These are phyloP conservation scores for Pelagophyceae sp. DNA, from an alignment of 352 stramenopile genomes.

Conservation along the genomic window DNA sequence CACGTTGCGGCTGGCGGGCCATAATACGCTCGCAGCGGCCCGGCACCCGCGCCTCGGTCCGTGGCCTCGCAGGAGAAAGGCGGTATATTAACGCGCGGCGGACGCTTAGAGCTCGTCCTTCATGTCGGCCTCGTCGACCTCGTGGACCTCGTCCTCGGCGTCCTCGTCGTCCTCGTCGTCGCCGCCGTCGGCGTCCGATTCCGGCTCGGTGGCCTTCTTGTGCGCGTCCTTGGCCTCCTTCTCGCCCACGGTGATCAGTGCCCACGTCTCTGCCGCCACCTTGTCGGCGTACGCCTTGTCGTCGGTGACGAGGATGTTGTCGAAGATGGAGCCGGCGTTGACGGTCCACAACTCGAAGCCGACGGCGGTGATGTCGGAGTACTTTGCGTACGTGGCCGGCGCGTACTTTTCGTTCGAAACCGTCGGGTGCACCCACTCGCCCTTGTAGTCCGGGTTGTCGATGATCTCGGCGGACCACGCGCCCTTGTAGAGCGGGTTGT, in stretches of 20 bases:
- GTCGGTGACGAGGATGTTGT: constrained; percentile 98
- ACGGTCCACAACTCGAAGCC: constrained; percentile 99
- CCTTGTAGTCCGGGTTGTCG: constrained; percentile 97
- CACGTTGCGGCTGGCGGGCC: too few relatives aligned
- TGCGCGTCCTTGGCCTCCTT: constrained; percentile 60
- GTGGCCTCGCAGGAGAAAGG: background rate
- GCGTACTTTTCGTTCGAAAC: constrained; percentile 95
- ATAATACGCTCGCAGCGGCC: too few relatives aligned
- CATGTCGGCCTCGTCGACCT: constrained; percentile 29
- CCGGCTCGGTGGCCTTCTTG: constrained; percentile 51
- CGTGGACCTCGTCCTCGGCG: constrained; percentile 50
- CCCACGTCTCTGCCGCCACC: constrained; percentile 74
- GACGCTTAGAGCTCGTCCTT: constrained; percentile 3
- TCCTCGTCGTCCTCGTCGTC: constrained; percentile 52
- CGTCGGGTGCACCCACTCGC: constrained; percentile 87
- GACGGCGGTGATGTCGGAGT: constrained; percentile 78
- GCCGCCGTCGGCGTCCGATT: constrained; percentile 63
- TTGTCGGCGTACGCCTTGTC: constrained; percentile 77
- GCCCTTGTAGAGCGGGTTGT: constrained; percentile 96
- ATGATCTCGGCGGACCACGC: constrained; percentile 96
- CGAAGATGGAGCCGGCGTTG: constrained; percentile 94
- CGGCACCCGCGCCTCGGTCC: too few relatives aligned
- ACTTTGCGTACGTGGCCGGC: constrained; percentile 86
- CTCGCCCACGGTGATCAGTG: constrained; percentile 77
- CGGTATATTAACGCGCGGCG: background rate